Base-by-base conservation (phyloP, 306 rosid genomes). In the Casuarina glauca region DNA sequence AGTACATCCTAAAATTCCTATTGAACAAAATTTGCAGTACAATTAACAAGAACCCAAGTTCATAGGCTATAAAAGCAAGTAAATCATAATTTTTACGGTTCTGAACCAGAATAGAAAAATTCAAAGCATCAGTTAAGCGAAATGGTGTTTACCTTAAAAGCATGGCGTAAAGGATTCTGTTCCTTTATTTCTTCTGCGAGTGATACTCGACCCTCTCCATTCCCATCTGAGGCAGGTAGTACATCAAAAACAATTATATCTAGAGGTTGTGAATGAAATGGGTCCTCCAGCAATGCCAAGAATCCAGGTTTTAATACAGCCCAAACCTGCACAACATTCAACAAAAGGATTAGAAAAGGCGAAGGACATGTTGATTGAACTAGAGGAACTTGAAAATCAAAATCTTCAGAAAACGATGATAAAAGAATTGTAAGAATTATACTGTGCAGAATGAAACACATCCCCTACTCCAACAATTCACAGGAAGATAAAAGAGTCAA, bases 291-390 rank as follows among this genome's bases (percentile, higher is more conserved):
- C 81, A 96, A 90, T 73, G 97, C 99, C 83, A 96, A 85, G 82
- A 96, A 96, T 74, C 99, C 99, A 79, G 99, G 98, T 82, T 96
- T 96, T 57, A 96, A 76, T 73, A 96, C 93, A 44, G 98, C 98
- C 99, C 99, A 96, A 77, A 96, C 97, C 96, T 96, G 86, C 78
- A 86, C 53, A 70, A 12, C 69, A 75, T 60, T 88, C 82, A 73
- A 70, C 52, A 78, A 52, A 78, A 52, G 76, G 70, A 60, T 73
- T 75, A 32, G 13, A 79, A 44, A 66, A 50, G 1, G 32, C 32
- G 32, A 26, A 48, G 72, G 73, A 51, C 50, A 75, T 16, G 1
- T 50, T 6, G 49, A 43, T 9, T 41, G 50, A 36, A 63, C 66
- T 10, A 74, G 85, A 71, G 69, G 41, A 39, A 76, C 66, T 48